Conservation (phyloP, 1,139 yeast genomes). For the Petasospora fabianii region DNA sequence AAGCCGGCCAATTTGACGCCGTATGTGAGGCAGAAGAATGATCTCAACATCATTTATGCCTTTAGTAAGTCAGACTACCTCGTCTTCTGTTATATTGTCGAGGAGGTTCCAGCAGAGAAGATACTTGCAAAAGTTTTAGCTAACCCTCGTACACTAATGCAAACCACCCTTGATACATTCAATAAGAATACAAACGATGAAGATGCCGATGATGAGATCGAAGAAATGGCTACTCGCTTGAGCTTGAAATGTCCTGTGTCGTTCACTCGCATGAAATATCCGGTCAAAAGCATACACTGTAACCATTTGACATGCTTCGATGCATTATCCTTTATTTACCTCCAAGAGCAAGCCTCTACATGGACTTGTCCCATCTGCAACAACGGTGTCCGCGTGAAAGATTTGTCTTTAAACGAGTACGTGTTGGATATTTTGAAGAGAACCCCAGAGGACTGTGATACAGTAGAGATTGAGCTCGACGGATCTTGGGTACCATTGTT, state of each 20-base stretch:
- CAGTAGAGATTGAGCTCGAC: constrained; percentile 50
- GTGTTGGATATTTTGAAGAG: constrained; percentile 46
- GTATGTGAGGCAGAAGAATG: constrained; percentile 37
- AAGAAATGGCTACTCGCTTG: constrained; percentile 52
- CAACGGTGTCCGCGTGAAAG: constrained; percentile 39
- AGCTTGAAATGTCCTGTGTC: constrained; percentile 65
- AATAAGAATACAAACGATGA: constrained; percentile 29
- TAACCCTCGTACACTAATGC: constrained; percentile 45
- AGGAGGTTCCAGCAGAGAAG: constrained; percentile 39
- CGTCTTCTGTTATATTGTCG: constrained; percentile 52
- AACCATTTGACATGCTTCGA: constrained; percentile 74
- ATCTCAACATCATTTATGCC: constrained; percentile 49
- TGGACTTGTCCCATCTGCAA: constrained; percentile 73
- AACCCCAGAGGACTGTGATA: constrained; percentile 47
- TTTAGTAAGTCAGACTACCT: constrained; percentile 44
- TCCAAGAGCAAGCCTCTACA: constrained; percentile 59
- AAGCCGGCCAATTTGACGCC: constrained; percentile 63
- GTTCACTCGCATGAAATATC: constrained; percentile 55
- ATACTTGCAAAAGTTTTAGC: constrained; percentile 32
- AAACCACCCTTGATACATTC: constrained; percentile 44
- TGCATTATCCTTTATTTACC: constrained; percentile 51
- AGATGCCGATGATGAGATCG: constrained; percentile 54
- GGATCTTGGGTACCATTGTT: constrained; percentile 52
- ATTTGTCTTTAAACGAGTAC: constrained; percentile 60
- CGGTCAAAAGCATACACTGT: constrained; percentile 57